phyloP scores from a whole-genome alignment of 805 yeast genomes.

The Sugiyamaella floridensis region DNA sequence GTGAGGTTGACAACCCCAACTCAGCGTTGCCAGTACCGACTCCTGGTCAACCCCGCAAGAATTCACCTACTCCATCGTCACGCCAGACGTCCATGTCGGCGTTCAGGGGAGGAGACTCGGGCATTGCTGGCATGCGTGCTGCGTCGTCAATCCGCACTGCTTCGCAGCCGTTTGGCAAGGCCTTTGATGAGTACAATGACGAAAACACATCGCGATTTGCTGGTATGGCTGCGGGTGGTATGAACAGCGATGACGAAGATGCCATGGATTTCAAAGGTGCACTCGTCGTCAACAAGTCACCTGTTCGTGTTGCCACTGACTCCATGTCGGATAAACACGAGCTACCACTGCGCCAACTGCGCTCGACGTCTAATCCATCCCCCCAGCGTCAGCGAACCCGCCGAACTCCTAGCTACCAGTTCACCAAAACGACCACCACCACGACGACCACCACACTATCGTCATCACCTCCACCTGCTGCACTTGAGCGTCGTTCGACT shows the following conservation, averaged over 20 bases:
- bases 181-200: conserved; percentile 6
- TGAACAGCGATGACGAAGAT: conserved; percentile 42
- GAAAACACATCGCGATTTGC: neutral
- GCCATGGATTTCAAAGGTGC: neutral
- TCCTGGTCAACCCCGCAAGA: conserved; percentile 94
- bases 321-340: conserved; percentile 18
- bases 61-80: conserved; percentile 17
- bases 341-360: conserved; percentile 24
- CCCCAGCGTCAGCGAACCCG: conserved; percentile 18
- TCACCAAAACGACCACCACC: conserved; percentile 18
- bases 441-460: conserved; percentile 18
- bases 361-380: conserved; percentile 30
- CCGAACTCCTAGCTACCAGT: conserved; percentile 15
- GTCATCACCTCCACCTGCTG: conserved; percentile 15
- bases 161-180: conserved; percentile 1
- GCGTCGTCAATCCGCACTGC: conserved; percentile 2
- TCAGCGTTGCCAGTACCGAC: conserved; percentile 85
- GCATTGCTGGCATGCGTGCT: neutral
- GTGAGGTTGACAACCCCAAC: conserved; percentile 55
- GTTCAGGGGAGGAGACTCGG: neutral
- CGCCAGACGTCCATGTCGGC: conserved; percentile 1
- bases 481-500: conserved; percentile 17
- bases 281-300: conserved; percentile 1
- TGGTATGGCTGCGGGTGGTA: conserved; percentile 18
- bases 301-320: conserved; percentile 20